Evolutionary conservation across 352 stramenopile species (phyloP).

Genomic region (Pythium pyrilobum): DNA sequence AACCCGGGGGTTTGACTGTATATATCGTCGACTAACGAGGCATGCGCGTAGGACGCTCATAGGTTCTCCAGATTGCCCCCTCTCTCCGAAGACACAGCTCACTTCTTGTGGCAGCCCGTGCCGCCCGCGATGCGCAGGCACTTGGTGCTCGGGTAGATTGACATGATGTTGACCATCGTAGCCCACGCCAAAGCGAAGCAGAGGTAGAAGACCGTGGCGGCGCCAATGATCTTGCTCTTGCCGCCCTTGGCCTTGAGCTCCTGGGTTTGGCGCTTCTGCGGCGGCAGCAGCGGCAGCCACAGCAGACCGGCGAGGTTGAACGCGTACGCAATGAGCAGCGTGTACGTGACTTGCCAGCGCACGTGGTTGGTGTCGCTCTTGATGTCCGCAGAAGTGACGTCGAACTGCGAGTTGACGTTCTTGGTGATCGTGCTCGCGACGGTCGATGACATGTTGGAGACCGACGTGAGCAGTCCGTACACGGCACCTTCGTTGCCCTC

Average conservation of each 20-base stretch:
- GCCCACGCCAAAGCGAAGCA: conserved; percentile 16
- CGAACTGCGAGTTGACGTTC: conserved; percentile 18
- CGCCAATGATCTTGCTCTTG: conserved; percentile 13
- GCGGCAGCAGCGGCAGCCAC: conserved; percentile 19
- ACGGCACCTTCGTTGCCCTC: conserved; percentile 21
- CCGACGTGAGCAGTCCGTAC: conserved; percentile 14
- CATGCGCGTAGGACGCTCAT: too few relatives aligned
- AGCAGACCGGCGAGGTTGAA: conserved; percentile 16
- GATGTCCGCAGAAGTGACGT: conserved; percentile 16
- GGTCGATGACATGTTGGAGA: conserved; percentile 11
- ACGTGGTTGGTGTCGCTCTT: conserved; percentile 16
- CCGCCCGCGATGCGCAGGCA: conserved; percentile 22
- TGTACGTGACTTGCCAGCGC: conserved; percentile 15
- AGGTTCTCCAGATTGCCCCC: too few relatives aligned
- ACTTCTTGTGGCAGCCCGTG: conserved; percentile 15
- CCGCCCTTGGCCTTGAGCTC: conserved; percentile 17
- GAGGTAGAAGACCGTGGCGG: conserved; percentile 19
- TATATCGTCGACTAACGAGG: too few relatives aligned
- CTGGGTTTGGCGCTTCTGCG: conserved; percentile 16
- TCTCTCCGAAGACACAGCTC: too few relatives aligned
- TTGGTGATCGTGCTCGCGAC: conserved; percentile 19
- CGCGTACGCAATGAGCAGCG: conserved; percentile 14
- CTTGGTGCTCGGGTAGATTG: conserved; percentile 23
- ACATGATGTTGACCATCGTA: conserved; percentile 24
- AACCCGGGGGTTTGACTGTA: too few relatives aligned